These are phyloP conservation scores for Lepidium aucheri DNA, from an alignment of 345 rosid species.

Conservation along the genomic window DNA sequence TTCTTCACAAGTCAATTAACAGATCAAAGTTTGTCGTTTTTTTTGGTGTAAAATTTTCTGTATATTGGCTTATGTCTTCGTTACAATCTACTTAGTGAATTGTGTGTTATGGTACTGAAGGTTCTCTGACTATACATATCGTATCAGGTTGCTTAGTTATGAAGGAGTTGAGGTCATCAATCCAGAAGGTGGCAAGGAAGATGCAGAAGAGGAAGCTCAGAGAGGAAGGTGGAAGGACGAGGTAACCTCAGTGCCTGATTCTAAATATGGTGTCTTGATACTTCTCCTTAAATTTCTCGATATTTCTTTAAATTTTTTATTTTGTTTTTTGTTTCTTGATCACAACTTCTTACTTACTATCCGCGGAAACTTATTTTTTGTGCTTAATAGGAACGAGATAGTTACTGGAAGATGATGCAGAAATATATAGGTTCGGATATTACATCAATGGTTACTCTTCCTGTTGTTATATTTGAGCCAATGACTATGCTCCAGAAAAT, in stretches of 20 bases:
- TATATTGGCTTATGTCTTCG: not conserved
- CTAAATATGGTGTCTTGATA: not conserved
- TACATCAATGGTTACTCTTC: constrained; percentile 95
- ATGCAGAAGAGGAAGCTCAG: constrained; percentile 87
- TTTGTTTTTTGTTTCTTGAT: not conserved
- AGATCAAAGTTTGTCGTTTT: not conserved
- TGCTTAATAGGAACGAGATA: constrained; percentile 57
- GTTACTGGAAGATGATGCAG: constrained; percentile 97
- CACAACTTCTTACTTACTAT: not conserved
- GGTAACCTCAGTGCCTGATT: constrained; percentile 27
- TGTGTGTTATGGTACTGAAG: not conserved
- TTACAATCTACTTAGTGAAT: not conserved
- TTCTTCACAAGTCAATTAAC: constrained; percentile 4
- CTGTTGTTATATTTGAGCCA: constrained; percentile 84
- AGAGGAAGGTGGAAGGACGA: constrained; percentile 91
- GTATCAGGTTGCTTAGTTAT: constrained; percentile 44
- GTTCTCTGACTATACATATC: not conserved
- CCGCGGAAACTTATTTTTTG: not conserved
- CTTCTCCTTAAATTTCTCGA: not conserved
- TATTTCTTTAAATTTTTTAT: not conserved
- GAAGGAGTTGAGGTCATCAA: constrained; percentile 89
- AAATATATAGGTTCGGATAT: constrained; percentile 80
- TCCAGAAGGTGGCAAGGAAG: constrained; percentile 94
- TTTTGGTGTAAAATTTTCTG: not conserved
- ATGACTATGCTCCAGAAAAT: constrained; percentile 94